Conservation (phyloP, 352 stramenopile genomes). For the Aphanomyces invadans region DNA sequence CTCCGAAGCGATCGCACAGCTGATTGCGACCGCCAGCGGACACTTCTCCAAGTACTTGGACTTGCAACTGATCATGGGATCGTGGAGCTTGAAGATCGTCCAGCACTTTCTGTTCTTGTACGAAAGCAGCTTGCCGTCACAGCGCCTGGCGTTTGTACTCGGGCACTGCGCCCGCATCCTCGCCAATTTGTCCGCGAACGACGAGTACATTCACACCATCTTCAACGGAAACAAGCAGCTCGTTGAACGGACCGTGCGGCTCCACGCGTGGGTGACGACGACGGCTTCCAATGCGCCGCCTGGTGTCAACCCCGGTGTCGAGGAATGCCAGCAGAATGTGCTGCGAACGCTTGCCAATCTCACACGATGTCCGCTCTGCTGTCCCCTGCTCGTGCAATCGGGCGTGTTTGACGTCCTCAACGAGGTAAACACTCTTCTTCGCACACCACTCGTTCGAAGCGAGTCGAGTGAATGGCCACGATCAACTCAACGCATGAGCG, state of each 20-base stretch:
- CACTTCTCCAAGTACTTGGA: conserved; percentile 65
- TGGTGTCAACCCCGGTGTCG: no score
- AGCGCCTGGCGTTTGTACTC: conserved; percentile 33
- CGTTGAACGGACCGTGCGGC: conserved; percentile 37
- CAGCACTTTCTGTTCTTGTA: conserved; percentile 31
- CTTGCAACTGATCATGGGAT: conserved; percentile 43
- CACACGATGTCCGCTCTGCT: conserved; percentile 33
- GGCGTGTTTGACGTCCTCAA: conserved; percentile 49
- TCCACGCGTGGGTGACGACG: conserved; percentile 36
- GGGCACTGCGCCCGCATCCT: conserved; percentile 50
- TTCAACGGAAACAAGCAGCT: conserved; percentile 56
- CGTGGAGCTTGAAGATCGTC: conserved; percentile 37
- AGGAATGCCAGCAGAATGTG: conserved; percentile 41
- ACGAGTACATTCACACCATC: conserved; percentile 41
- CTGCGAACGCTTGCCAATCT: conserved; percentile 55
- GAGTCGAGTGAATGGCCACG: no score
- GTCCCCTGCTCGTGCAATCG: conserved; percentile 47
- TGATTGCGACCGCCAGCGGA: conserved; percentile 50
- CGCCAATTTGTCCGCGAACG: conserved; percentile 62
- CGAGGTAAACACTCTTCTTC: conserved; percentile 29
- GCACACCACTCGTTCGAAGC: no score
- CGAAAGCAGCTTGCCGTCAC: conserved; percentile 45
- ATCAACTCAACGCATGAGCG: no score
- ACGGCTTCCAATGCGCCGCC: conserved; percentile 27
- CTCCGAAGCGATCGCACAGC: conserved; percentile 24